Evolutionary conservation across 2,329 filamentous ascomycete genomes (phyloP).

Genomic region (Coniella lustricola): DNA sequence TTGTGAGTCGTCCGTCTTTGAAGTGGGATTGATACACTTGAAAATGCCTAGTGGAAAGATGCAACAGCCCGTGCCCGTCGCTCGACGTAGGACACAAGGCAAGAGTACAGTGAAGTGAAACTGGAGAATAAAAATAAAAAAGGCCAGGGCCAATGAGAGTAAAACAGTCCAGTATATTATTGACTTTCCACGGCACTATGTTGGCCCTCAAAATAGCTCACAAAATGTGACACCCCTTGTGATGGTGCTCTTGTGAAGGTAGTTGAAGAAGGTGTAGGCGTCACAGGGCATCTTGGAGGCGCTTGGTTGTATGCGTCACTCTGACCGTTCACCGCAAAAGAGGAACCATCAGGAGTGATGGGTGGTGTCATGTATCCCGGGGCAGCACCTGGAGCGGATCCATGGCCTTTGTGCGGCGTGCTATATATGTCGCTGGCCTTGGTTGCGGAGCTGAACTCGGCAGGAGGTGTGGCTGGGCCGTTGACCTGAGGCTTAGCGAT

Average conservation of each 20-base stretch:
- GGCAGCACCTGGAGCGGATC: slow-evolving; percentile 51
- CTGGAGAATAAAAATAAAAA: neutral
- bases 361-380: slow-evolving; percentile 79
- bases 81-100: slow-evolving; percentile 6
- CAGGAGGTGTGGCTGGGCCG: slow-evolving; percentile 53
- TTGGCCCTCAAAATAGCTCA: slow-evolving; percentile 38
- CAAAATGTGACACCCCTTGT: slow-evolving; percentile 38
- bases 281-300: slow-evolving; percentile 53
- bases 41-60: slow-evolving; percentile 13
- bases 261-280: slow-evolving; percentile 47
- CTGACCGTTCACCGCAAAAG: slow-evolving; percentile 38
- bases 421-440: slow-evolving; percentile 60
- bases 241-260: slow-evolving; percentile 30
- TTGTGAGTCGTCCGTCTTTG: slow-evolving; percentile 18
- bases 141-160: slow-evolving; percentile 12
- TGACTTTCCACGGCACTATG: slow-evolving; percentile 21
- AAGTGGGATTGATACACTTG: slow-evolving; percentile 13
- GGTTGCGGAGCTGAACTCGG: slow-evolving; percentile 39
- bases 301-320: slow-evolving; percentile 41
- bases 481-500: slow-evolving; percentile 40
- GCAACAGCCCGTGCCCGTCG: slow-evolving; percentile 11
- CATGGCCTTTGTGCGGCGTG: slow-evolving; percentile 72
- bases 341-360: slow-evolving; percentile 69
- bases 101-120: slow-evolving; percentile 12
- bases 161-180: slow-evolving; percentile 1